These are phyloP conservation scores for Aspergillus aculeatus DNA, from an alignment of 2,329 filamentous ascomycete species.

Conservation along the genomic window DNA sequence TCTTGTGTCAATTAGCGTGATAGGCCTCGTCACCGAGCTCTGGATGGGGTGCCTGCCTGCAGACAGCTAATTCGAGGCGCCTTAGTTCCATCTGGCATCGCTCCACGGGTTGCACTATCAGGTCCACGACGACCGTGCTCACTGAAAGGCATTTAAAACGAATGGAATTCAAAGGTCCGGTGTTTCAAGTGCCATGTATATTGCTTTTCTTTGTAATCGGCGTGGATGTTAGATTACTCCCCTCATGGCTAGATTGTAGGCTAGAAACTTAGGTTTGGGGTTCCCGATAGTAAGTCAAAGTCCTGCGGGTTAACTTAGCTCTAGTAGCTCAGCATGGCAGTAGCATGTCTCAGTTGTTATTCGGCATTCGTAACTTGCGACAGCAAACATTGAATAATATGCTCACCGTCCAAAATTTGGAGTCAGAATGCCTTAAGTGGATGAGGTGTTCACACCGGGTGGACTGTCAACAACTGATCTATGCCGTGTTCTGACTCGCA, in stretches of 20 bases:
- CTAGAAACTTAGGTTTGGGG: neutral
- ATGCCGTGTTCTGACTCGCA: neutral
- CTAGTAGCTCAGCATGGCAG: neutral
- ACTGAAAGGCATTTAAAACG: neutral
- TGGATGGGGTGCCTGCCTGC: neutral
- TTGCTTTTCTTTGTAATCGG: too few species aligned
- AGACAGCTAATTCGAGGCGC: neutral
- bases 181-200: neutral
- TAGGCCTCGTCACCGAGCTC: neutral
- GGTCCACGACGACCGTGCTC: neutral
- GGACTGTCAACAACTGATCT: neutral
- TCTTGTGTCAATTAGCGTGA: neutral
- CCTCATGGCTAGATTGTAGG: neutral
- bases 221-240: too few species aligned
- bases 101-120: neutral
- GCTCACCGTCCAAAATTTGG: neutral
- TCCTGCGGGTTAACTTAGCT: neutral
- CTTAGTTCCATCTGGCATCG: neutral
- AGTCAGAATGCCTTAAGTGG: neutral
- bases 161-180: neutral
- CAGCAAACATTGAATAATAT: neutral
- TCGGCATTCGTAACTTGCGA: neutral
- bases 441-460: neutral
- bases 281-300: too few species aligned
- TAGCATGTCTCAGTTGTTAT: neutral